Evolutionary conservation across 495 filamentous ascomycete species (phyloP).

Genomic region (Lasiosphaeriaceae sp.): DNA sequence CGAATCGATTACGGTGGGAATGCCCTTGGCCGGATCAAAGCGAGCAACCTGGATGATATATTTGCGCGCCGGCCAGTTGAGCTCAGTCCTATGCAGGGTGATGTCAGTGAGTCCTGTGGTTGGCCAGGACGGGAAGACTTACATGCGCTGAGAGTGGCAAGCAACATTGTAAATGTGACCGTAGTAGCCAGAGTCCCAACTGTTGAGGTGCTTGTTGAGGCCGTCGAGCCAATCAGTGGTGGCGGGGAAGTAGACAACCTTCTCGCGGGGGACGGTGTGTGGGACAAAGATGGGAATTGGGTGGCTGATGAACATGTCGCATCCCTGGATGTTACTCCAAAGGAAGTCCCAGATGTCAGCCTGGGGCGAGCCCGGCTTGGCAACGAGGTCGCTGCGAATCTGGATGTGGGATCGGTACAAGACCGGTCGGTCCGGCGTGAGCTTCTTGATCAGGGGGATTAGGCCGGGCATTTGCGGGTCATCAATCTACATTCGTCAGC

Average conservation of each 20-base stretch:
- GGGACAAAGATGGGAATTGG: conserved; percentile 79
- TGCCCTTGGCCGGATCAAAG: conserved; percentile 86
- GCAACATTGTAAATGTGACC: conserved; percentile 66
- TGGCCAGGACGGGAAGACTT: conserved; percentile 17
- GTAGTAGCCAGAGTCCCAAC: conserved; percentile 75
- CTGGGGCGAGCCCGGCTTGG: conserved; percentile 59
- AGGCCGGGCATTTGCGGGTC: conserved; percentile 86
- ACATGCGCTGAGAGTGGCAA: conserved; percentile 58
- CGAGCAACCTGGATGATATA: conserved; percentile 83
- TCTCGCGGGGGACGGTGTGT: conserved; percentile 56
- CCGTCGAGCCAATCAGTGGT: conserved; percentile 90
- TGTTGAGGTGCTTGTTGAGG: conserved; percentile 71
- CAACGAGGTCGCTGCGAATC: conserved; percentile 70
- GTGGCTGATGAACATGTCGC: conserved; percentile 82
- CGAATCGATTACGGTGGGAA: conserved; percentile 72
- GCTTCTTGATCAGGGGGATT: conserved; percentile 69
- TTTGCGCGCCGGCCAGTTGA: conserved; percentile 65
- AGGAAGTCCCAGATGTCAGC: conserved; percentile 74
- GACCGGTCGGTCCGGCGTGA: conserved; percentile 70
- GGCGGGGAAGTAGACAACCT: conserved; percentile 76
- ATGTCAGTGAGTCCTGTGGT: not conserved
- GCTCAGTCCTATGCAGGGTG: conserved; percentile 48
- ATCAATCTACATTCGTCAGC: conserved; percentile 50
- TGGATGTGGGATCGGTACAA: conserved; percentile 85
- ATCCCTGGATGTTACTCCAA: conserved; percentile 65